phyloP scores from a whole-genome alignment of 2,329 filamentous ascomycete species.

The Botrytis pseudocinerea region DNA sequence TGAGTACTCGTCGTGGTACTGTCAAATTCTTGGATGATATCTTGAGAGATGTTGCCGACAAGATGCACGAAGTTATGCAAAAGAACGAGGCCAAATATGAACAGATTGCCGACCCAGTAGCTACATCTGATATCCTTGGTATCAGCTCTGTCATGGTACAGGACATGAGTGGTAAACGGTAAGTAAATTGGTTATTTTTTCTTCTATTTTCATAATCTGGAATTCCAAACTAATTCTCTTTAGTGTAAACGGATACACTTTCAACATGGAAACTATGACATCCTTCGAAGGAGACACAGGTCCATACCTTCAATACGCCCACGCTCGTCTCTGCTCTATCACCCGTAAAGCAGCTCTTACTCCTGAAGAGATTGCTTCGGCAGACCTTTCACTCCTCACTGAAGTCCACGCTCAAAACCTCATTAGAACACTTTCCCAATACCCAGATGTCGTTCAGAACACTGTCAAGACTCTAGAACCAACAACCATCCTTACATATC shows the following conservation, averaged over 20 bases:
- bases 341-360: slow-evolving; percentile 56
- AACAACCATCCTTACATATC: slow-evolving; percentile 64
- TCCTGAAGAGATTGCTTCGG: slow-evolving; percentile 58
- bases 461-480: slow-evolving; percentile 82
- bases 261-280: slow-evolving; percentile 80
- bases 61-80: slow-evolving; percentile 98
- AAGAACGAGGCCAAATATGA: slow-evolving; percentile 88
- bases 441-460: slow-evolving; percentile 82
- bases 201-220: slow-evolving; percentile 16
- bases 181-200: slow-evolving; percentile 36
- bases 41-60: slow-evolving; percentile 77
- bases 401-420: slow-evolving; percentile 74
- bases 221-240: not conserved
- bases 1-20: slow-evolving; percentile 70
- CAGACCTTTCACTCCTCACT: slow-evolving; percentile 67
- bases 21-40: slow-evolving; percentile 75
- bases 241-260: slow-evolving; percentile 66
- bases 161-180: slow-evolving; percentile 95
- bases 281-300: slow-evolving; percentile 85
- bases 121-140: slow-evolving; percentile 82
- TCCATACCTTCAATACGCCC: slow-evolving; percentile 81
- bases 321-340: slow-evolving; percentile 69
- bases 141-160: slow-evolving; percentile 98
- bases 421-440: slow-evolving; percentile 75
- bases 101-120: slow-evolving; percentile 80